A percentile compares a stretch with the other conserved stretches of the same genome.
Conservation (phyloP, 352 stramenopile genomes). For the Pythium sukuiense region DNA sequence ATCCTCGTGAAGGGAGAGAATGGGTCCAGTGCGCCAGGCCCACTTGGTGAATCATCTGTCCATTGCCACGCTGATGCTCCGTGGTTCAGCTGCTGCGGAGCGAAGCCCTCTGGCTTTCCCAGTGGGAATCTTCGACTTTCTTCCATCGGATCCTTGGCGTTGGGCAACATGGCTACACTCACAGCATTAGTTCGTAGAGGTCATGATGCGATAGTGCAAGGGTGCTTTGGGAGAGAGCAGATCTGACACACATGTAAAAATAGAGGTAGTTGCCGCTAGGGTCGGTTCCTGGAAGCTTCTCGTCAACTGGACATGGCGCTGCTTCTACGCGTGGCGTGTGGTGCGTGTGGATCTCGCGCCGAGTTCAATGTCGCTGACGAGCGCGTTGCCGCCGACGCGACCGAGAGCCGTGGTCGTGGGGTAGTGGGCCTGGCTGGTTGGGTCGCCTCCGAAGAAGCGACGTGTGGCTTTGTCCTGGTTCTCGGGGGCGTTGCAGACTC, state of each 20-base stretch:
- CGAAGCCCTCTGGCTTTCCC: not conserved
- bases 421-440: not conserved
- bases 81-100: not conserved
- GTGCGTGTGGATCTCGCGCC: conserved; percentile 4
- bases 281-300: not conserved
- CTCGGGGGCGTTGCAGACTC: conserved; percentile 54
- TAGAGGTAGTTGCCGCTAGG: not conserved
- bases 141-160: not conserved
- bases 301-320: not conserved
- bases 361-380: conserved; percentile 14
- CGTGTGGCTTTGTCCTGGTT: conserved; percentile 49
- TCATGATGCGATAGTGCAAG: not conserved
- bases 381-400: conserved; percentile 6
- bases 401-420: not conserved
- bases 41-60: not conserved
- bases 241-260: conserved; percentile 3
- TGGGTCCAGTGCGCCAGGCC: not conserved
- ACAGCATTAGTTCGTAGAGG: not conserved
- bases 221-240: not conserved
- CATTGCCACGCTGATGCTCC: not conserved
- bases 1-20: not conserved
- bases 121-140: not conserved
- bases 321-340: conserved; percentile 12
- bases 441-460: conserved; percentile 14
- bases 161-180: conserved; percentile 1